Percentiles rank a stretch among this genome's conserved stretches.
phyloP scores from a whole-genome alignment of 116 monocot species.

The Posidonia oceanica region DNA sequence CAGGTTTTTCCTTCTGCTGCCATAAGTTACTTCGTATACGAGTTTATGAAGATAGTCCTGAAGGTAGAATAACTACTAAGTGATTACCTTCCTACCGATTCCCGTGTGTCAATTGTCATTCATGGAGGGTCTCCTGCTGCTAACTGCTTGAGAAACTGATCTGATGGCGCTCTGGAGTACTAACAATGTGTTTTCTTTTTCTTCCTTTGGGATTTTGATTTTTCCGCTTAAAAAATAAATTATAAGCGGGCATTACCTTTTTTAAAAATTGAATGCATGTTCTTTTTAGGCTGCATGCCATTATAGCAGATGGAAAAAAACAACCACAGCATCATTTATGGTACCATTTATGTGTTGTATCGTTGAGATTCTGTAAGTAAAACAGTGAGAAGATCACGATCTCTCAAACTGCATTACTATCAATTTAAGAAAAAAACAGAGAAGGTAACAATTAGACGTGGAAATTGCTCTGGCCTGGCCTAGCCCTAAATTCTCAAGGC shows the following conservation, averaged over 20 bases:
- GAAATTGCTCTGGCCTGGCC: too few species aligned
- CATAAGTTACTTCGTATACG: conserved; percentile 87
- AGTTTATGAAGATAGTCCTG: conserved; percentile 87
- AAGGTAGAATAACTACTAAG: conserved; percentile 51
- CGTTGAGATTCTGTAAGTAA: too few species aligned
- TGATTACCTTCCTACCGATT: neutral
- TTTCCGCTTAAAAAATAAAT: neutral
- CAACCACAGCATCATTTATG: neutral
- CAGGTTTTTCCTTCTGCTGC: conserved; percentile 90
- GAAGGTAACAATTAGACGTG: too few species aligned
- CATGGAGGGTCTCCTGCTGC: neutral
- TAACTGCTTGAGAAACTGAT: neutral
- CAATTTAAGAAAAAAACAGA: too few species aligned
- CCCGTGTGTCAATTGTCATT: neutral
- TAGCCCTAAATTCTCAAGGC: too few species aligned
- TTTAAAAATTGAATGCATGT: neutral
- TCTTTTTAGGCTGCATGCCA: neutral
- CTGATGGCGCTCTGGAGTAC: neutral
- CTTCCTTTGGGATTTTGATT: neutral
- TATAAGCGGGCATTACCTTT: neutral
- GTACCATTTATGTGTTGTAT: too few species aligned
- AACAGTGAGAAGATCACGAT: too few species aligned
- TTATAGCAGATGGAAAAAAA: neutral
- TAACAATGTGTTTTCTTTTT: neutral
- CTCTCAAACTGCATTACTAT: too few species aligned